Base-by-base conservation (phyloP, 352 stramenopile species). In the Globisporangium mamillatum region DNA sequence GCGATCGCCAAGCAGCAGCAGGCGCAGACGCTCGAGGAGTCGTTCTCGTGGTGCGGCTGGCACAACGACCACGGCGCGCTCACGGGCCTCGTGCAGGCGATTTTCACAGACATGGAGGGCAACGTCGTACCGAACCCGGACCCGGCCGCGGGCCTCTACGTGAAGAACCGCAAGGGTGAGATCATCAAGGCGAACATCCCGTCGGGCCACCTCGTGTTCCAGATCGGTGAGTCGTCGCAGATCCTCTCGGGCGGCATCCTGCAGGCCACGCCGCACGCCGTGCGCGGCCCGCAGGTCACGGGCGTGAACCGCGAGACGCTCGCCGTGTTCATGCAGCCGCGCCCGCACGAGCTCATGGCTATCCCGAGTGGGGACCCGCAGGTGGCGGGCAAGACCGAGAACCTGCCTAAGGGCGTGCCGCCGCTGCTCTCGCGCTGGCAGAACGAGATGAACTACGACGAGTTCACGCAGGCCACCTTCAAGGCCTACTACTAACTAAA, bases 21-120 rank as follows among this genome's bases (percentile, higher is more conserved):
- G 22, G 79, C 82, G 0, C 66, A 56, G 58, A 81, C 79, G 29
- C 75, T 86, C 9, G 86, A 90, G 57, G 79, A 83, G 34, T 82
- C 90, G 25, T 98, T 98, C 73, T 97, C 92, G 24, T 99, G 97
- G 97, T 99, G 97, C 77, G 96, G 97, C 63, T 99, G 96, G 96
- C 97, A 99, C 80, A 98, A 98, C 63, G 97, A 98, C 79, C 92
- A 98, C 76, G 95, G 97, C 58, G 97, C 90, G 27, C 76, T 99
- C 29, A 99, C 97, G 36, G 96, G 94, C 8, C 82, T 98, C 4
- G 81, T 98, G 25, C 93, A 97, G 60, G 93, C 92, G 55, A 91
- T 98, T 73, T 97, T 96, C 76, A 89, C 91, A 18, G 83, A 98
- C 73, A 76, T 63, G 56, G 69, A 83, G 16, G 92, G 89, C 44